phyloP scores from a whole-genome alignment of 2,329 filamentous ascomycete genomes.

The Exserohilum rostratum region DNA sequence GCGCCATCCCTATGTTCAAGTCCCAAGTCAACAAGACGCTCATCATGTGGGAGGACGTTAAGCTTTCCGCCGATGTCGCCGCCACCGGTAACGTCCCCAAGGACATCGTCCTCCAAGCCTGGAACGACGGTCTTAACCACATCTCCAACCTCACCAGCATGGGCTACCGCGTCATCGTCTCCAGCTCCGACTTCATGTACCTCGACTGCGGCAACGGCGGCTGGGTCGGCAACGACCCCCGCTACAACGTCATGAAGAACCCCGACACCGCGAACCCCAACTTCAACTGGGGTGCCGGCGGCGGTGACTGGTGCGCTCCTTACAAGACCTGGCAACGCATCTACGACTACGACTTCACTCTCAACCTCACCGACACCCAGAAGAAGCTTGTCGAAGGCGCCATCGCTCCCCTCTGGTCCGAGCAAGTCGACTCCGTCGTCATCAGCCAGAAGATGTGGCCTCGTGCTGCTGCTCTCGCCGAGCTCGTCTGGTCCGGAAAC shows the following conservation, averaged over 20 bases:
- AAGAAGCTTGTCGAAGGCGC: constrained; percentile 59
- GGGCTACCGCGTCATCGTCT: constrained; percentile 64
- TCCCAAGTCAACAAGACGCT: constrained; percentile 56
- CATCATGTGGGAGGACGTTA: constrained; percentile 64
- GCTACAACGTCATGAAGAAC: constrained; percentile 62
- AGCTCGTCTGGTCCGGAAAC: constrained; percentile 64
- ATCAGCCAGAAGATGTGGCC: constrained; percentile 62
- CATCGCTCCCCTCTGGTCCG: constrained; percentile 59
- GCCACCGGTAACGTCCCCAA: constrained; percentile 57
- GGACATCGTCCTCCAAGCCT: constrained; percentile 60
- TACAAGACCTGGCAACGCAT: constrained; percentile 68
- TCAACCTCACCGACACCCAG: constrained; percentile 55
- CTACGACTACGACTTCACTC: constrained; percentile 64
- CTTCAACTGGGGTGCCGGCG: constrained; percentile 62
- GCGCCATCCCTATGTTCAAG: constrained; percentile 58
- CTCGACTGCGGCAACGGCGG: constrained; percentile 63
- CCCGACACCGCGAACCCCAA: constrained; percentile 53
- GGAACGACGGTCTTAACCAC: constrained; percentile 61
- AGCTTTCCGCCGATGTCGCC: constrained; percentile 50
- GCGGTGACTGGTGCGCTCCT: constrained; percentile 64
- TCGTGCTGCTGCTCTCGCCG: constrained; percentile 61
- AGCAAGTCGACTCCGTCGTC: constrained; percentile 61
- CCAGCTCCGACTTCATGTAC: constrained; percentile 62
- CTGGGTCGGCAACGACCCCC: constrained; percentile 61
- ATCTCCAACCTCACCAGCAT: constrained; percentile 58